phyloP scores from a whole-genome alignment of 2,329 filamentous ascomycete genomes.

The Sclerotinia nivalis region DNA sequence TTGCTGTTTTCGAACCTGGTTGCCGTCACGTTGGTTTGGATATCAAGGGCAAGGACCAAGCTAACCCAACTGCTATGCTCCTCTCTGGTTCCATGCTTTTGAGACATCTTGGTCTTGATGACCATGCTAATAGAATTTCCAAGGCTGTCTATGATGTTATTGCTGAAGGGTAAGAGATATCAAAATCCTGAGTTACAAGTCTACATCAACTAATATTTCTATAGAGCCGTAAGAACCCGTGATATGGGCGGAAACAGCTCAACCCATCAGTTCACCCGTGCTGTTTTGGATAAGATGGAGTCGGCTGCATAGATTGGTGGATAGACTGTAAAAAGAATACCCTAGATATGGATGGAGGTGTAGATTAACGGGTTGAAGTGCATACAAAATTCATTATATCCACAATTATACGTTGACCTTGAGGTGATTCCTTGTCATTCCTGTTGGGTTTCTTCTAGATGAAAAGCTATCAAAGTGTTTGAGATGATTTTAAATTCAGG shows the following conservation, averaged over 20 bases:
- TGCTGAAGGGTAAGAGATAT: constrained; percentile 75
- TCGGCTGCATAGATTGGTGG: constrained; percentile 37
- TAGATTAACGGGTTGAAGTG: constrained; percentile 35
- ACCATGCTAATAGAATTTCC: constrained; percentile 97
- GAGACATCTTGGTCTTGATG: constrained; percentile 93
- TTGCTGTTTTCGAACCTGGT: constrained; percentile 97
- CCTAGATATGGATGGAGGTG: constrained; percentile 29
- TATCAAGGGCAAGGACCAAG: constrained; percentile 99
- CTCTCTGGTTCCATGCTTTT: constrained; percentile 96
- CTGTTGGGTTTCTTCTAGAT: background rate
- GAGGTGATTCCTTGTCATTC: background rate
- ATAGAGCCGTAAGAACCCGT: constrained; percentile 79
- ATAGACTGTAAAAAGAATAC: constrained; percentile 36
- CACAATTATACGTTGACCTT: background rate
- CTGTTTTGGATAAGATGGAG: constrained; percentile 96
- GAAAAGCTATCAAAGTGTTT: background rate
- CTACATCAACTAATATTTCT: constrained; percentile 38
- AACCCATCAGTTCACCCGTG: constrained; percentile 93
- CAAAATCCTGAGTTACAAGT: background rate
- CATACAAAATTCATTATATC: constrained; percentile 32
- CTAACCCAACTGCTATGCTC: constrained; percentile 94
- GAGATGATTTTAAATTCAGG: background rate
- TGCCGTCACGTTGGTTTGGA: constrained; percentile 99
- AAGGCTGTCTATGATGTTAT: constrained; percentile 79
- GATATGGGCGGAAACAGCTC: constrained; percentile 93